Evolutionary conservation across 768 basidiomycete genomes (phyloP).

Genomic region (Mycena rosella): DNA sequence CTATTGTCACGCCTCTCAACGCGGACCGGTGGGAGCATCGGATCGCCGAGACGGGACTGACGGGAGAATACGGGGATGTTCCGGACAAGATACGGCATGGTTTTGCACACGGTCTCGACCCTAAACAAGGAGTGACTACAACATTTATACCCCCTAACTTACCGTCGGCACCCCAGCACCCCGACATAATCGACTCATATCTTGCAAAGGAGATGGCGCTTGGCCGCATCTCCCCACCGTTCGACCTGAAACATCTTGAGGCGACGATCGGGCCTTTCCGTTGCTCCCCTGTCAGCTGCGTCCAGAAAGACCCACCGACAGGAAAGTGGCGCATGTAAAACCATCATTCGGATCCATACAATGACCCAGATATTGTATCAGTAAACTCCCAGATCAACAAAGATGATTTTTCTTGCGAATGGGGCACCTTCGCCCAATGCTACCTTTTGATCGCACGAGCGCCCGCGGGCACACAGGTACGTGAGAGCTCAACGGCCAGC

Average conservation of each 20-base stretch:
- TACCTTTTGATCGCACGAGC: slow-evolving; percentile 2
- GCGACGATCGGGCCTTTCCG: slow-evolving; percentile 30
- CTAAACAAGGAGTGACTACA: background rate
- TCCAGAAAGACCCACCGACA: background rate
- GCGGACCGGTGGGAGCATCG: slow-evolving; percentile 32
- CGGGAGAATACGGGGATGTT: slow-evolving; percentile 35
- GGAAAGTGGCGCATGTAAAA: slow-evolving; percentile 28
- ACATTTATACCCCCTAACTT: slow-evolving; percentile 1
- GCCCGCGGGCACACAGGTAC: slow-evolving; percentile 20
- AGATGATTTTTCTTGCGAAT: slow-evolving; percentile 31
- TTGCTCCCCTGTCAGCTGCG: slow-evolving; percentile 12
- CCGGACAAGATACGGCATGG: slow-evolving; percentile 32
- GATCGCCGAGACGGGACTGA: slow-evolving; percentile 14
- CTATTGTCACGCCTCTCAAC: slow-evolving; percentile 37
- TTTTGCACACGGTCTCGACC: slow-evolving; percentile 29
- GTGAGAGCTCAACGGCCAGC: background rate
- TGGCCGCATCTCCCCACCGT: background rate
- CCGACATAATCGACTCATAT: slow-evolving; percentile 1
- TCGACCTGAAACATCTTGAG: slow-evolving; percentile 13
- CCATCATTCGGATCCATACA: slow-evolving; percentile 35
- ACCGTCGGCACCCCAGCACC: background rate
- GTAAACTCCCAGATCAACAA: slow-evolving; percentile 31
- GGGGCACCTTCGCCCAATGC: slow-evolving; percentile 35
- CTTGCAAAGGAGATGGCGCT: background rate
- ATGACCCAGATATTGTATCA: slow-evolving; percentile 4